These are phyloP conservation scores for Lactifluus subvellereus DNA, from an alignment of 768 basidiomycete species.

Conservation along the genomic window DNA sequence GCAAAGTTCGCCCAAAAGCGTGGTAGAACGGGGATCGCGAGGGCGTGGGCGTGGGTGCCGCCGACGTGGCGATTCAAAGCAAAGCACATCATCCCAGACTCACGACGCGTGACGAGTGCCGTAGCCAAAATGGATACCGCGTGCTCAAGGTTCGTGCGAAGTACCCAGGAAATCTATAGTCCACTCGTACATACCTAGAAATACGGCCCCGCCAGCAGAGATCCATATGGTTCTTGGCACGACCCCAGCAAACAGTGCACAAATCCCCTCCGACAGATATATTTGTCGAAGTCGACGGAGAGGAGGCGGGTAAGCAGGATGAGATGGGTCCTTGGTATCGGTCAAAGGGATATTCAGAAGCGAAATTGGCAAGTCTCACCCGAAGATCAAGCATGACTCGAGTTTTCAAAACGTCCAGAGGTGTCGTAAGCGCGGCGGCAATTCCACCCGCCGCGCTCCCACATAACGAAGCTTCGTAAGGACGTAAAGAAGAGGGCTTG, in stretches of 20 bases:
- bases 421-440: conserved; percentile 88
- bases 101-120: not conserved
- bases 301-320: conserved; percentile 50
- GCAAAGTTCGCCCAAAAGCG: not conserved
- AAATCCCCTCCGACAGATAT: conserved; percentile 60
- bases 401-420: conserved; percentile 94
- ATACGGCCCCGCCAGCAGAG: conserved; percentile 92
- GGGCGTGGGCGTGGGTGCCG: not conserved
- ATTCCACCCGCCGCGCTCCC: conserved; percentile 88
- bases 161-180: conserved; percentile 18
- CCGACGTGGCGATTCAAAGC: not conserved
- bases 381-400: conserved; percentile 91
- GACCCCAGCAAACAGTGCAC: conserved; percentile 78
- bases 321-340: conserved; percentile 41
- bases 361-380: conserved; percentile 38
- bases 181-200: conserved; percentile 95
- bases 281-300: conserved; percentile 56
- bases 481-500: conserved; percentile 45
- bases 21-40: not conserved
- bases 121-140: not conserved
- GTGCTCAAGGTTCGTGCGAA: conserved; percentile 7
- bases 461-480: conserved; percentile 78
- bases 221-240: conserved; percentile 95
- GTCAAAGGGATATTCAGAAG: not conserved
- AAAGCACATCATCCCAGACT: too few species aligned